Evolutionary conservation across 2,329 filamentous ascomycete genomes (phyloP).

Genomic region (Fusarium sp.): DNA sequence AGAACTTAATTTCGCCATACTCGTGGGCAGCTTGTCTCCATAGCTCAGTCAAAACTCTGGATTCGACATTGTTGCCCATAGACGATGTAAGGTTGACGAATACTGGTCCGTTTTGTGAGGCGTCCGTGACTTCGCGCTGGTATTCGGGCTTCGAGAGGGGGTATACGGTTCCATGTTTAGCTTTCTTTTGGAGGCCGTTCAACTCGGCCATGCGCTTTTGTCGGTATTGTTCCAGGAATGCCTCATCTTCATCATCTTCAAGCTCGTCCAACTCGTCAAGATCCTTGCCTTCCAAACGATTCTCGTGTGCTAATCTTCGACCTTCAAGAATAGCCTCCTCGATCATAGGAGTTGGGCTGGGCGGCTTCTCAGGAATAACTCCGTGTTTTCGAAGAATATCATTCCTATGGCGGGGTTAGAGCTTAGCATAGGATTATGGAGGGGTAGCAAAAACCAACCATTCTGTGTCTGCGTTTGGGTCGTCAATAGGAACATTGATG

Average conservation of each 20-base stretch:
- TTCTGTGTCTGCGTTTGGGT: conserved; percentile 98
- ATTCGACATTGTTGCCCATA: conserved; percentile 86
- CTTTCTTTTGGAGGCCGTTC: conserved; percentile 79
- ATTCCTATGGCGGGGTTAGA: conserved; percentile 76
- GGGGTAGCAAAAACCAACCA: conserved; percentile 71
- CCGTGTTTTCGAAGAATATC: conserved; percentile 98
- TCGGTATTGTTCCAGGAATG: conserved; percentile 88
- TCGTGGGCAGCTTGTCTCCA: conserved; percentile 88
- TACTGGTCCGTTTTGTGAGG: conserved; percentile 78
- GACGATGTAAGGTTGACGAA: conserved; percentile 88
- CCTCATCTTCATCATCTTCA: conserved; percentile 96
- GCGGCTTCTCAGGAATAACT: conserved; percentile 97
- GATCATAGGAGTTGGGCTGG: conserved; percentile 94
- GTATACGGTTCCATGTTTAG: conserved; percentile 91
- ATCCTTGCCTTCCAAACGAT: conserved; percentile 93
- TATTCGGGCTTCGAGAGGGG: conserved; percentile 96
- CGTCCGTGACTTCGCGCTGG: conserved; percentile 90
- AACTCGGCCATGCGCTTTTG: conserved; percentile 91
- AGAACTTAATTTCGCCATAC: conserved; percentile 97
- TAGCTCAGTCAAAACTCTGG: conserved; percentile 84
- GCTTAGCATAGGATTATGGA: conserved; percentile 35
- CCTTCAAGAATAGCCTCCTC: conserved; percentile 93
- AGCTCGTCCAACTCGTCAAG: conserved; percentile 93
- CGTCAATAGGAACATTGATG: conserved; percentile 87
- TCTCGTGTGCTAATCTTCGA: conserved; percentile 87